phyloP scores from a whole-genome alignment of 257 asterid genomes.

The Fraxinus quadrangulata region DNA sequence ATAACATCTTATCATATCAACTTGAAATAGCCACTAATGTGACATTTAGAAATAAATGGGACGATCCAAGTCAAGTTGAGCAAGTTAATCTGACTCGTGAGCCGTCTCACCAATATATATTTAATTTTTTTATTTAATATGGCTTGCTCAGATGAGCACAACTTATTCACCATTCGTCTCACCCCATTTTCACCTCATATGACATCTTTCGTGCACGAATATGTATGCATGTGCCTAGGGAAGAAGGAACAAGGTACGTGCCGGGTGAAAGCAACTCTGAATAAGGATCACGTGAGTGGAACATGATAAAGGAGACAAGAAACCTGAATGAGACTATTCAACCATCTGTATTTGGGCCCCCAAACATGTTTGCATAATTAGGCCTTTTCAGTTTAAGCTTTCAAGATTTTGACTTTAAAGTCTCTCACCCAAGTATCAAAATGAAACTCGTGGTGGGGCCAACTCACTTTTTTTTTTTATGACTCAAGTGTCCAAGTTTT shows the following conservation, averaged over 20 bases:
- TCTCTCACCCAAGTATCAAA: no score
- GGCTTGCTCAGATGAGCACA: no score
- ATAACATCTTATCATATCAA: not conserved
- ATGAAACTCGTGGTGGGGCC: not conserved
- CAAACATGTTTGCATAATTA: not conserved
- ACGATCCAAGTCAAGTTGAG: no score
- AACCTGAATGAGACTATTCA: not conserved
- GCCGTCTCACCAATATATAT: no score
- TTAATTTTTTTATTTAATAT: no score
- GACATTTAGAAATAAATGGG: no score
- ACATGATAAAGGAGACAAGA: not conserved
- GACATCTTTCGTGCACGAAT: not conserved
- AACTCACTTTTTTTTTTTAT: no score
- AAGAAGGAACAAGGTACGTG: not conserved
- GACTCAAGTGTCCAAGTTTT: no score
- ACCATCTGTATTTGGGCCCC: not conserved
- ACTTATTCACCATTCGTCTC: no score
- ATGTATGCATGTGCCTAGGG: not conserved
- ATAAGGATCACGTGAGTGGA: not conserved
- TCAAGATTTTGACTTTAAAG: not conserved
- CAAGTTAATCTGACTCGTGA: no score
- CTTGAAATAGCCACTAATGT: no score
- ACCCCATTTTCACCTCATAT: no score
- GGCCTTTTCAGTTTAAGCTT: not conserved
- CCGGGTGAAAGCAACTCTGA: not conserved